A percentile compares a stretch with the other conserved stretches of the same genome.
phyloP scores from a whole-genome alignment of 768 basidiomycete genomes.

The Hydnomerulius pinastri region DNA sequence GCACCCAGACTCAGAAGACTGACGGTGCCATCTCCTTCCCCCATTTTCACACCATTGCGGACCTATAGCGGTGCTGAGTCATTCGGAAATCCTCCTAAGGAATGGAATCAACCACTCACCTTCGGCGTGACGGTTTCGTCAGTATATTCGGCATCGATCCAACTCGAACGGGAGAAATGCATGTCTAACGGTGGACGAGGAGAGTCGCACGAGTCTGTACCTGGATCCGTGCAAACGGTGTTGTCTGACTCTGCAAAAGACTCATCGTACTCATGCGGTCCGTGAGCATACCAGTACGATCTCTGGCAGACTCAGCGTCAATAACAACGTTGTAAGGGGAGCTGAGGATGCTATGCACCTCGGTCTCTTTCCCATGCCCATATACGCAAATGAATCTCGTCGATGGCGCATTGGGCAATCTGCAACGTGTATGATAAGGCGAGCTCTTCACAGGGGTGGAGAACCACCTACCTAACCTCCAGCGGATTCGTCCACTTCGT shows the following conservation, averaged over 20 bases:
- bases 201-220: slow-evolving; percentile 43
- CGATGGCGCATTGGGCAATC: slow-evolving; percentile 85
- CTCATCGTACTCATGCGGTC: slow-evolving; percentile 68
- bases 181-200: slow-evolving; percentile 51
- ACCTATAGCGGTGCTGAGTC: slow-evolving; percentile 39
- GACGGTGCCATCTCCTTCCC: slow-evolving; percentile 96
- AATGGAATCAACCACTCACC: slow-evolving; percentile 29
- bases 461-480: slow-evolving; percentile 58
- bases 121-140: slow-evolving; percentile 61
- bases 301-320: slow-evolving; percentile 45
- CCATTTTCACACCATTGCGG: slow-evolving; percentile 85
- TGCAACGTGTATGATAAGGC: slow-evolving; percentile 26
- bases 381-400: slow-evolving; percentile 94
- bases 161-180: slow-evolving; percentile 58
- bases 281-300: slow-evolving; percentile 86
- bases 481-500: slow-evolving; percentile 93
- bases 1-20: slow-evolving; percentile 81
- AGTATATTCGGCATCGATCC: slow-evolving; percentile 86
- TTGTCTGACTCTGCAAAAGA: slow-evolving; percentile 44
- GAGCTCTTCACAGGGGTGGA: neutral
- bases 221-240: slow-evolving; percentile 47
- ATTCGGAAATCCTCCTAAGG: neutral
- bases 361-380: slow-evolving; percentile 95
- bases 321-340: neutral
- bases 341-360: slow-evolving; percentile 47